Evolutionary conservation across 2,329 filamentous ascomycete genomes (phyloP), one percentile per base, ranked within the genome.

Genomic region (Monosporascus cannonballus): DNA sequence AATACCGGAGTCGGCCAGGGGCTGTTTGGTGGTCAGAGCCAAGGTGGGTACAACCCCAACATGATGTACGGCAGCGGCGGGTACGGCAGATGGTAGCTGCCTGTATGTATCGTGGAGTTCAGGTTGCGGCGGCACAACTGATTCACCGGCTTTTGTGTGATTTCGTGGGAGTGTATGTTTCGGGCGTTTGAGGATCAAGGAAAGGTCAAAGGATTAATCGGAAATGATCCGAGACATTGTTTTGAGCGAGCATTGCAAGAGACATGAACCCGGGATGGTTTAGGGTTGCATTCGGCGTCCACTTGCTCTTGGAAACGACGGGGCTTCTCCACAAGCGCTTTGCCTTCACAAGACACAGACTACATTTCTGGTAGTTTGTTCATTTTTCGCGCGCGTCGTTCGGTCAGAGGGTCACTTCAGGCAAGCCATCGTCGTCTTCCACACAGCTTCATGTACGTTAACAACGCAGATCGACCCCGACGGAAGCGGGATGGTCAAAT

Each of bases 11-110:
- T 86, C 77, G 87, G 89, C 74, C 90, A 94, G 82, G 89, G 89
- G 74, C 81, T 94, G 73, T 96, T 94, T 77, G 87, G 87, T 76
- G 89, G 89, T 76, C 87, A 87, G 80, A 80, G 77, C 70, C 88
- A 96, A 93, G 90, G 90, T 94, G 91, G 90, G 87, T 96, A 95
- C 84, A 91, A 88, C 70, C 82, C 84, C 66, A 85, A 79, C 73
- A 87, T 90, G 83, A 89, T 96, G 81, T 96, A 96, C 51, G 65
- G 63, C 55, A 81, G 80, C 73, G 78, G 81, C 70, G 83, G 82
- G 69, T 85, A 85, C 71, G 76, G 78, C 67, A 79, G 86, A 69
- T 91, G 87, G 86, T 90, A 66, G 63, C 54, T 53, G 53, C 56
- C 57, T 54, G 15, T 30, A 46, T 25, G 42, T 48, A 48, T 59